A percentile compares a stretch with the other conserved stretches of the same genome.
These are phyloP conservation scores for Pseudisothecium myosuroides DNA, from an alignment of 225 moss, liverwort and hornwort species.

Conservation along the genomic window DNA sequence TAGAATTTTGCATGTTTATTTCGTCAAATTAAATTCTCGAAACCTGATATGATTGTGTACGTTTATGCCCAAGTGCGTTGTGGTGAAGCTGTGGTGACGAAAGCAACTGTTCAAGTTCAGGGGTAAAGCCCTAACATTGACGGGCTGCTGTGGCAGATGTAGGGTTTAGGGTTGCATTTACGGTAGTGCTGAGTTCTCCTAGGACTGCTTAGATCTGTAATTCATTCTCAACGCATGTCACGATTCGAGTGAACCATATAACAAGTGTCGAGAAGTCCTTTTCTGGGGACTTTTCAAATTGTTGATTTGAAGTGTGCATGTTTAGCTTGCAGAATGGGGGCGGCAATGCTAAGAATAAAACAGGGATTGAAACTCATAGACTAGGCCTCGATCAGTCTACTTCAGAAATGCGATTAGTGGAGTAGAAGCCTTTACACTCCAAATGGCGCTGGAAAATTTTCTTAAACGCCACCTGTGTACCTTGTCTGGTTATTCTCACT, in stretches of 20 bases:
- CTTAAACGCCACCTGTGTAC: not conserved
- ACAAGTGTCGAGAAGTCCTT: not conserved
- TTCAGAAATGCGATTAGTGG: not conserved
- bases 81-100: not conserved
- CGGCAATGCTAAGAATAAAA: not conserved
- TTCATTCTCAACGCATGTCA: not conserved
- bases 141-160: not conserved
- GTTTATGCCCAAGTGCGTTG: not conserved
- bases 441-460: not conserved
- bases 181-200: not conserved
- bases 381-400: not conserved
- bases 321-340: not conserved
- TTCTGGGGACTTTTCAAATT: not conserved
- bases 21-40: not conserved
- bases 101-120: not conserved
- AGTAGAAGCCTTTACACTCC: not conserved
- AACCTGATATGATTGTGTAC: not conserved
- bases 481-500: not conserved
- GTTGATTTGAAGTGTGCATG: not conserved
- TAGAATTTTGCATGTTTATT: not conserved
- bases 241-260: not conserved
- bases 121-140: not conserved
- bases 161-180: not conserved
- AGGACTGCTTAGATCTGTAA: not conserved
- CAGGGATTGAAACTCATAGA: not conserved